Evolutionary conservation across 768 basidiomycete genomes (phyloP).

Genomic region (Cystobasidium tubakii): DNA sequence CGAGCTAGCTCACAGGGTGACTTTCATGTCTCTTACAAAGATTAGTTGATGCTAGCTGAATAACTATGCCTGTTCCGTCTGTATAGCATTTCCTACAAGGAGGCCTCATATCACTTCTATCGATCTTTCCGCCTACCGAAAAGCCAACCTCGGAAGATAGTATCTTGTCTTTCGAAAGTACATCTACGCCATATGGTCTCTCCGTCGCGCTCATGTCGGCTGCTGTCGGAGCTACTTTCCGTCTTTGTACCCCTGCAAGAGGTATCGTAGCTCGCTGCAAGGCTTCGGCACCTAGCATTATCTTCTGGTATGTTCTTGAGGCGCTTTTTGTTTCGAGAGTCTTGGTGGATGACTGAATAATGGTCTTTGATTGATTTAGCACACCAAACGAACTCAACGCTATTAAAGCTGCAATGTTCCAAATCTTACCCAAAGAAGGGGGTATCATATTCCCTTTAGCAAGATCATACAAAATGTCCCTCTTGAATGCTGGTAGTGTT

Average conservation of each 20-base stretch:
- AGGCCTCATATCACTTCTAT: slow-evolving; percentile 24
- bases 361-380: too few relatives aligned
- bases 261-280: slow-evolving; percentile 16
- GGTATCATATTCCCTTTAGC: slow-evolving; percentile 11
- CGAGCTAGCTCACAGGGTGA: slow-evolving; percentile 16
- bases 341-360: too few relatives aligned
- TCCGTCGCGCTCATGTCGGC: slow-evolving; percentile 6
- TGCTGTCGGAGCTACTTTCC: slow-evolving; percentile 15
- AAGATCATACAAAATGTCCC: neutral
- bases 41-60: too few relatives aligned
- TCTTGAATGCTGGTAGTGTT: slow-evolving; percentile 17
- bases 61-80: neutral
- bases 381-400: slow-evolving; percentile 36
- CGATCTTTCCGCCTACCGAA: slow-evolving; percentile 17
- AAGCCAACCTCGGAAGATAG: slow-evolving; percentile 4
- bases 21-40: neutral
- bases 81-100: slow-evolving; percentile 23
- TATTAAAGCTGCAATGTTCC: neutral
- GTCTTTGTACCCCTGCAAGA: slow-evolving; percentile 1
- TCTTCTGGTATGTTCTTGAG: slow-evolving; percentile 24
- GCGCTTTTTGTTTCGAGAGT: too few relatives aligned
- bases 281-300: slow-evolving; percentile 1
- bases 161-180: slow-evolving; percentile 29
- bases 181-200: slow-evolving; percentile 27
- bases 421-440: slow-evolving; percentile 11